Evolutionary conservation across 495 filamentous ascomycete species (phyloP), one percentile per base, ranked within the genome.

Genomic region (Annulohypoxylon moriforme): DNA sequence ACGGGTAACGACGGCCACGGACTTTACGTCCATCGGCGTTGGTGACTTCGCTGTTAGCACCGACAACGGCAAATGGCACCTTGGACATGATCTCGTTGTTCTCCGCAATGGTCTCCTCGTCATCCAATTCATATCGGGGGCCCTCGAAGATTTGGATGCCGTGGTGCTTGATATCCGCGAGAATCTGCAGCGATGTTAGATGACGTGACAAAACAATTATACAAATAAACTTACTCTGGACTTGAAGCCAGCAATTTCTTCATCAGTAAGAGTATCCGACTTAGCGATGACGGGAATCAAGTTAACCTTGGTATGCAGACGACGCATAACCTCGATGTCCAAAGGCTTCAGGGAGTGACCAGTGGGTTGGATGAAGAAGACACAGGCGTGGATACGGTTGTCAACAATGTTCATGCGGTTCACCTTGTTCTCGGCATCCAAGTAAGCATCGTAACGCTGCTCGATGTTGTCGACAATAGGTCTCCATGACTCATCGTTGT

Each of bases 11-110:
- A 81, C 96, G 96, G 68, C 96, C 96, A 76, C 96, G 94, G 71
- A 98, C 94, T 81, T 94, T 94, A 75, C 96, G 94, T 58, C 96
- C 96, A 79, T 99, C 96, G 53, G 92, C 86, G 67, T 91, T 94
- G 62, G 88, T 90, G 71, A 99, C 92, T 82, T 98, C 96, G 69
- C 89, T 88, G 81, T 97, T 98, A 75, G 95, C 94, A 85, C 96
- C 96, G 66, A 99, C 96, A 66, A 99, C 94, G 49, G 96, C 96
- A 78, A 99, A 99, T 18, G 96, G 96, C 38, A 99, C 94, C 86
- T 99, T 99, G 73, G 96, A 97, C 94, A 99, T 94, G 81, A 99
- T 99, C 85, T 99, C 96, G 82, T 95, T 94, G 89, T 99, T 99
- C 86, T 99, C 96, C 7, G 96, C 96, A 81, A 99, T 98, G 31